Conservation (phyloP, 352 stramenopile genomes). For the Phytophthora tentaculata region DNA sequence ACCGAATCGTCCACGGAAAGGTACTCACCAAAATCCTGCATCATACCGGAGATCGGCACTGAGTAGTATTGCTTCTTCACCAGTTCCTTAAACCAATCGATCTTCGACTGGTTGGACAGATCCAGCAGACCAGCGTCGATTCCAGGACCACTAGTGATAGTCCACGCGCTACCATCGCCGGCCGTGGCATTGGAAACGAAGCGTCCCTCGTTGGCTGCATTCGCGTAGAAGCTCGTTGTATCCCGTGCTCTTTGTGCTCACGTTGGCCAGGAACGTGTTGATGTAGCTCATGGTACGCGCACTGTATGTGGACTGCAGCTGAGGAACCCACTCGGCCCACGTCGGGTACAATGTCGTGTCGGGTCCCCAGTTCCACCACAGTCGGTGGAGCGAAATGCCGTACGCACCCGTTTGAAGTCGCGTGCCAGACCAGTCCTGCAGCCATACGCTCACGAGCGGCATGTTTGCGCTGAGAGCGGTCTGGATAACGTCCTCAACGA, state of each 20-base stretch:
- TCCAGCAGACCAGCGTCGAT: slow-evolving; percentile 33
- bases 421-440: slow-evolving; percentile 11
- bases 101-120: slow-evolving; percentile 32
- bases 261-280: slow-evolving; percentile 32
- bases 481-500: slow-evolving; percentile 32
- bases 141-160: slow-evolving; percentile 31
- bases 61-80: slow-evolving; percentile 39
- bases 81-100: slow-evolving; percentile 37
- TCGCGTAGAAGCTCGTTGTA: slow-evolving; percentile 38
- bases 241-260: slow-evolving; percentile 32
- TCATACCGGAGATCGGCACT: slow-evolving; percentile 39
- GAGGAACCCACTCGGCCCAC: slow-evolving; percentile 33
- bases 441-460: slow-evolving; percentile 27
- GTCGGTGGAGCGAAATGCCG: slow-evolving; percentile 14
- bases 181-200: slow-evolving; percentile 35
- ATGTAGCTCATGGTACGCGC: slow-evolving; percentile 40
- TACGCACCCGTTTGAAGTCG: slow-evolving; percentile 4
- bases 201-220: slow-evolving; percentile 27
- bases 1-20: slow-evolving; percentile 31
- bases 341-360: slow-evolving; percentile 37
- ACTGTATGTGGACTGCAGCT: slow-evolving; percentile 19
- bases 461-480: slow-evolving; percentile 25
- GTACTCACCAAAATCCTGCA: slow-evolving; percentile 40
- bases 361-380: slow-evolving; percentile 41
- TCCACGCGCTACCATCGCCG: slow-evolving; percentile 27